A percentile compares a stretch with the other conserved stretches of the same genome.
These are phyloP conservation scores for Vitis hybrid DNA, from an alignment of 177 flowering plant species.

Conservation along the genomic window DNA sequence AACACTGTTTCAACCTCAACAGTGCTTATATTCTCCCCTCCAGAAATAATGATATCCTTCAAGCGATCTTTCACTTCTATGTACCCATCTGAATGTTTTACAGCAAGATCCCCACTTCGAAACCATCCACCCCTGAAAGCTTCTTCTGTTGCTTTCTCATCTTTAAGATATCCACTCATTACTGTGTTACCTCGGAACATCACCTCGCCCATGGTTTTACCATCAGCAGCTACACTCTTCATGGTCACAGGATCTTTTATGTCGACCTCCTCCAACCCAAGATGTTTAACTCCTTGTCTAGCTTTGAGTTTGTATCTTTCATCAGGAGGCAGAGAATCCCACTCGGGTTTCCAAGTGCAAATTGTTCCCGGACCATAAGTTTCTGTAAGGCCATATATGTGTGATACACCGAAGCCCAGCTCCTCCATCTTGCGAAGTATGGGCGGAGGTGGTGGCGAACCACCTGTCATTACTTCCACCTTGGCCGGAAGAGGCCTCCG, in stretches of 20 bases:
- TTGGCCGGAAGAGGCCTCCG: constrained; percentile 7
- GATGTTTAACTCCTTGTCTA: constrained; percentile 18
- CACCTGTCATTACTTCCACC: constrained; percentile 33
- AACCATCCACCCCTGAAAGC: constrained; percentile 45
- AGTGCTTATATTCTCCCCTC: constrained; percentile 39
- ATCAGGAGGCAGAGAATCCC: constrained; percentile 10
- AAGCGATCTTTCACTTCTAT: constrained; percentile 43
- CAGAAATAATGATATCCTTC: constrained; percentile 35
- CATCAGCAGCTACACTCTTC: constrained; percentile 36
- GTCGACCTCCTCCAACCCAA: constrained; percentile 28
- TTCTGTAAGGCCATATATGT: constrained; percentile 45
- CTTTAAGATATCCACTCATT: constrained; percentile 39
- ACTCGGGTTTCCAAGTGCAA: constrained; percentile 25
- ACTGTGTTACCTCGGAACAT: constrained; percentile 40
- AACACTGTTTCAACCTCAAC: constrained; percentile 41
- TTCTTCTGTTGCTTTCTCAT: constrained; percentile 28
- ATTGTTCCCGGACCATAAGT: constrained; percentile 38
- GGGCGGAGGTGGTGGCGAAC: constrained; percentile 26
- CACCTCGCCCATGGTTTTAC: constrained; percentile 38
- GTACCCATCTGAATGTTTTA: constrained; percentile 34
- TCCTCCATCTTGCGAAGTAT: constrained; percentile 21
- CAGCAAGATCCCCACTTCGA: constrained; percentile 35
- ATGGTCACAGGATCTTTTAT: constrained; percentile 31
- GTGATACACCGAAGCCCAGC: constrained; percentile 32
- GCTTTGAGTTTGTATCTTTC: constrained; percentile 18